These are phyloP conservation scores for Ophiostoma perfectum DNA, from an alignment of 2,329 filamentous ascomycete species.

Conservation along the genomic window DNA sequence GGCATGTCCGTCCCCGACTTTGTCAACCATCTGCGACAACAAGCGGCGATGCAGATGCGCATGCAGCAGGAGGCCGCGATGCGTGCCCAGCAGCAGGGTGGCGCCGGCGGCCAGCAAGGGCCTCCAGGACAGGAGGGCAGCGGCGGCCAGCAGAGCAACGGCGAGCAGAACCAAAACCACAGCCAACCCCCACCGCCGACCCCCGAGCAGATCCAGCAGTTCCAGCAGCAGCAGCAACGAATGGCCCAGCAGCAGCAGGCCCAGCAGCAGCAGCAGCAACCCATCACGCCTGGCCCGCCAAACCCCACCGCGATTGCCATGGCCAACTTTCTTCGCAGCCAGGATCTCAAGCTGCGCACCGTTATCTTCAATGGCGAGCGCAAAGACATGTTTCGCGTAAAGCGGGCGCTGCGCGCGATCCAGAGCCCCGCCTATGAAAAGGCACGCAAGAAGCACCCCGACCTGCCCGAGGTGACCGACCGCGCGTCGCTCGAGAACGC, in stretches of 20 bases:
- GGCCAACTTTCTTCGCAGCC: slow-evolving; percentile 76
- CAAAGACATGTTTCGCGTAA: slow-evolving; percentile 98
- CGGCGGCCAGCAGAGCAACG: neutral
- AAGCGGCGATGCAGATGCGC: slow-evolving; percentile 48
- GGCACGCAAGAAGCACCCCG: slow-evolving; percentile 80
- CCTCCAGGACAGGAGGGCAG: neutral
- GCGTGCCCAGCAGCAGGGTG: slow-evolving; percentile 34
- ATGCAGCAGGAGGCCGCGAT: slow-evolving; percentile 40
- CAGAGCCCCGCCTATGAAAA: slow-evolving; percentile 86
- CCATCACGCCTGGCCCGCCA: slow-evolving; percentile 71
- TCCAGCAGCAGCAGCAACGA: slow-evolving; percentile 35
- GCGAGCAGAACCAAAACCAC: neutral
- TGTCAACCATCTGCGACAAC: slow-evolving; percentile 61
- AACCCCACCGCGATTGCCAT: slow-evolving; percentile 85
- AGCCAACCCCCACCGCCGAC: slow-evolving; percentile 39
- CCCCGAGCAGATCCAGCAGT: slow-evolving; percentile 37
- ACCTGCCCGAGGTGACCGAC: slow-evolving; percentile 82
- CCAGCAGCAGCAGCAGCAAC: slow-evolving; percentile 45
- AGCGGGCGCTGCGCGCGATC: slow-evolving; percentile 87
- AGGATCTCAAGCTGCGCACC: slow-evolving; percentile 82
- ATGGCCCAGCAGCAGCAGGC: slow-evolving; percentile 34
- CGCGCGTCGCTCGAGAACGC: slow-evolving; percentile 78
- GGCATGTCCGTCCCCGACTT: slow-evolving; percentile 85
- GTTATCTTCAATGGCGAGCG: slow-evolving; percentile 93
- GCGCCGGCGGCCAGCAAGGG: slow-evolving; percentile 22